Base-by-base conservation (phyloP, 352 stramenopile genomes). In the Pythium dissimile region DNA sequence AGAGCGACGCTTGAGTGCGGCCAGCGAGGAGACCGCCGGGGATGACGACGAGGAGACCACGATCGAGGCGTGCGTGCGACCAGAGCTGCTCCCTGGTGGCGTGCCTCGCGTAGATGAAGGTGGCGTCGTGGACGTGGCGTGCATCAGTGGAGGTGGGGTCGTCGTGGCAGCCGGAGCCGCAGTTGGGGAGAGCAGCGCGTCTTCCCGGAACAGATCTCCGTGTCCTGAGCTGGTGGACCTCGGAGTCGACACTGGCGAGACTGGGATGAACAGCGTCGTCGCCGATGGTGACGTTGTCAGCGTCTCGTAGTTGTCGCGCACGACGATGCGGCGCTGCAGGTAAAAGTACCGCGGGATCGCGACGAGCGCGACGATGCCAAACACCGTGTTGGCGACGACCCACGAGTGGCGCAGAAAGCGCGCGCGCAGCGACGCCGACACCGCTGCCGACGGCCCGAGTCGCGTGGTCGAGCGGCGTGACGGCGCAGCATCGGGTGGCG, bases 341-440 rank as follows among this genome's bases (percentile, higher is more conserved):
- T 71, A 77, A 56, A 92, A 92, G 57, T 86, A 90, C 9, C 84
- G 67, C 16, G 84, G 84, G 34, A 94, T 66, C 2, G 75, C 80
- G 5, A 77, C 69, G 9, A 92, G 34, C 23, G 75, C 75, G 38
- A 90, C 64, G 46, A 86, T 71, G 4, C 84, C 84, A 65, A 92
- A 94, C 11, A 92, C 59, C 16, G 81, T 90, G 54, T 92, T 92
- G 39, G 79, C 84, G 5, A 88, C 67, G 49, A 92, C 80, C 84
- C 84, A 94, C 48, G 80, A 82, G 42, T 63, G 50, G 15, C 58
- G 64, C 45, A 65, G 34, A 42, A 63, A 67, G 13, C 49, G 58
- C 8, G 58, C 63, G 1, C 50, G 42, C 8, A 61, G 38, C 13
- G 61, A 39, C 15, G 48, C 31, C 12, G 61, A 34, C 12, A 64